Evolutionary conservation across 2,329 filamentous ascomycete genomes (phyloP).

Genomic region (Tolypocladium sp.): DNA sequence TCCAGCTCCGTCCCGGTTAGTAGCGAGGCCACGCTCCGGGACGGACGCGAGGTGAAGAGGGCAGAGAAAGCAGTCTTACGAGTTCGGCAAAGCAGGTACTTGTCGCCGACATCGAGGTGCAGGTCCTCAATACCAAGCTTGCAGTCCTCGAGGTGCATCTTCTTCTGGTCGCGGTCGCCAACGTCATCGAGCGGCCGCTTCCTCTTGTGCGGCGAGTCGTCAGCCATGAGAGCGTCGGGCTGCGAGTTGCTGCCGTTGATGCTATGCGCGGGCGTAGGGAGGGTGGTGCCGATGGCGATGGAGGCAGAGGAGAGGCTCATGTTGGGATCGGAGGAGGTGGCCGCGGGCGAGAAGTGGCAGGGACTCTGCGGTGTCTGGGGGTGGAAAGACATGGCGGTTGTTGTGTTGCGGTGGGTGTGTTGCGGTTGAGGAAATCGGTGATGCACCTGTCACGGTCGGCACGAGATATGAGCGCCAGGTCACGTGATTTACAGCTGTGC

Average conservation of each 20-base stretch:
- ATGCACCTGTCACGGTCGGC: no score
- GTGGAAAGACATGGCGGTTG: conserved; percentile 63
- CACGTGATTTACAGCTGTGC: no score
- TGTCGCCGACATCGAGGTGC: conserved; percentile 56
- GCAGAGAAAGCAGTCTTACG: conserved; percentile 50
- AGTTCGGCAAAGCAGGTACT: conserved; percentile 58
- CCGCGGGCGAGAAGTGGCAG: conserved; percentile 48
- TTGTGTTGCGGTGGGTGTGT: no score
- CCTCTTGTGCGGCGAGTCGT: conserved; percentile 50
- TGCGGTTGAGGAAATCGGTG: no score
- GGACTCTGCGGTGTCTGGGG: conserved; percentile 60
- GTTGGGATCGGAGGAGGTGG: conserved; percentile 39
- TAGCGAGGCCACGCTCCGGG: neutral
- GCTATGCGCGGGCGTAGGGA: conserved; percentile 55
- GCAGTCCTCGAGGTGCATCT: conserved; percentile 52
- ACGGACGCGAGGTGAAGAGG: conserved; percentile 13
- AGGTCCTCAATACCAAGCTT: conserved; percentile 55
- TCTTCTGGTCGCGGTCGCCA: conserved; percentile 49
- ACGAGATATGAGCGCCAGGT: no score
- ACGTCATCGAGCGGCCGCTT: conserved; percentile 49
- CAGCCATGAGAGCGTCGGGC: conserved; percentile 36
- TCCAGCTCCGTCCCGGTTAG: conserved; percentile 10
- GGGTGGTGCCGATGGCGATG: conserved; percentile 33
- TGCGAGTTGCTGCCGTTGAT: conserved; percentile 46
- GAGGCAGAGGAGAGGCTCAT: conserved; percentile 43